phyloP scores from a whole-genome alignment of 345 rosid genomes.

The Rhodamnia argentea region DNA sequence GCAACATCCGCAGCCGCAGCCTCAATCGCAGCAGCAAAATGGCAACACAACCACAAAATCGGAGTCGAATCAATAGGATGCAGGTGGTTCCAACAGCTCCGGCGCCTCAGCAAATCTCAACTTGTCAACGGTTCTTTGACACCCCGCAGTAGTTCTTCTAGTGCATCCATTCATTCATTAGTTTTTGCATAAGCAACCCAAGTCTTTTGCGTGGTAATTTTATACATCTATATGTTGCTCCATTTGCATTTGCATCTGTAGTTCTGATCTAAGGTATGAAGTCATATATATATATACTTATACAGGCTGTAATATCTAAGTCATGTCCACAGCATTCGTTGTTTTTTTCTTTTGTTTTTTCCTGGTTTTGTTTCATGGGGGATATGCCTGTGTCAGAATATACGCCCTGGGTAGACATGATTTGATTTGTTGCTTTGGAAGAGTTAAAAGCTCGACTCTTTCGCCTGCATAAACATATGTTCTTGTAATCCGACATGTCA shows the following conservation, averaged over 20 bases:
- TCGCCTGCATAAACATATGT: background rate
- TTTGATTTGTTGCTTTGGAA: background rate
- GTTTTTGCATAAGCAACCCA: background rate
- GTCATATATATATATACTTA: background rate
- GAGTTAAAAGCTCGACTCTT: background rate
- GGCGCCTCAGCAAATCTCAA: background rate
- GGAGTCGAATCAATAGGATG: slow-evolving; percentile 43
- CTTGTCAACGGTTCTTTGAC: background rate
- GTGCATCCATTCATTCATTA: slow-evolving; percentile 1
- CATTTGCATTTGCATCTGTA: background rate
- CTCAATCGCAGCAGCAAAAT: slow-evolving; percentile 31
- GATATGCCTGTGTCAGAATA: background rate
- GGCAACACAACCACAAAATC: slow-evolving; percentile 32
- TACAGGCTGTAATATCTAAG: background rate
- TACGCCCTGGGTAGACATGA: background rate
- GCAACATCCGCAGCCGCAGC: slow-evolving; percentile 13
- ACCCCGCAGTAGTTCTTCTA: background rate
- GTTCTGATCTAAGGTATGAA: background rate
- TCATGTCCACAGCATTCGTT: background rate
- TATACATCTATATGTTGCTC: background rate
- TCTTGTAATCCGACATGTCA: background rate
- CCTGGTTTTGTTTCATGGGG: background rate
- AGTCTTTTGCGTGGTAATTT: background rate
- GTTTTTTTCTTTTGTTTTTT: background rate
- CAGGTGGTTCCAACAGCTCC: background rate